These are phyloP conservation scores for Botrytis fragariae DNA, from an alignment of 2,329 filamentous ascomycete species.

Conservation along the genomic window DNA sequence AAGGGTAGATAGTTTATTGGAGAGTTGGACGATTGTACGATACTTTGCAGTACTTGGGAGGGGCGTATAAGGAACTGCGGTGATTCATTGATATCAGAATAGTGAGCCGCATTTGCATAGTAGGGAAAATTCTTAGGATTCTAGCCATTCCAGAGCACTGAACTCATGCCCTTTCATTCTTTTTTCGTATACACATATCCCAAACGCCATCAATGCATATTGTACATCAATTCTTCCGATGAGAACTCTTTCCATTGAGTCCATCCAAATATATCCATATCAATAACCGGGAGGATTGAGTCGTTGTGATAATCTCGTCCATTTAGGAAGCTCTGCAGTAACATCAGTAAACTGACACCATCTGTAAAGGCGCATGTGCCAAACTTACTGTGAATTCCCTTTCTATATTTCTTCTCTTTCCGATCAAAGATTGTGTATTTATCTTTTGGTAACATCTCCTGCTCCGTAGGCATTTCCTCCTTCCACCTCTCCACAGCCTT, in stretches of 20 bases:
- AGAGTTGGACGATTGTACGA: constrained; percentile 23
- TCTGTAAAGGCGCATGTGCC: constrained; percentile 3
- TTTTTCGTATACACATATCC: constrained; percentile 29
- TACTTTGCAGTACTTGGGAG: neutral
- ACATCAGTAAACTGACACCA: constrained; percentile 16
- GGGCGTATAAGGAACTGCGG: constrained; percentile 18
- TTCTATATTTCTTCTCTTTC: constrained; percentile 92
- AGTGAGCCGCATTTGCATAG: constrained; percentile 15
- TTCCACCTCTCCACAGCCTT: constrained; percentile 89
- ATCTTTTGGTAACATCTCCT: constrained; percentile 92
- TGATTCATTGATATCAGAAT: constrained; percentile 14
- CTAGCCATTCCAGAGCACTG: constrained; percentile 22
- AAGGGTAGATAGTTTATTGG: constrained; percentile 47
- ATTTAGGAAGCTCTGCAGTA: constrained; percentile 72
- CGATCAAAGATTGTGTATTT: constrained; percentile 98
- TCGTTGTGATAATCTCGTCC: constrained; percentile 92
- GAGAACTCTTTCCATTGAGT: constrained; percentile 23
- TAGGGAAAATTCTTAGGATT: constrained; percentile 22
- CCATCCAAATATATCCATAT: constrained; percentile 20
- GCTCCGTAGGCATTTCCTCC: constrained; percentile 90
- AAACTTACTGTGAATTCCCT: constrained; percentile 89
- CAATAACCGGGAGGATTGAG: constrained; percentile 92
- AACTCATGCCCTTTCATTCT: constrained; percentile 14
- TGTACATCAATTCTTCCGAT: constrained; percentile 28
- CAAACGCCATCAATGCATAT: constrained; percentile 35